phyloP scores from a whole-genome alignment of 768 basidiomycete genomes.

The Pisolithus orientalis region DNA sequence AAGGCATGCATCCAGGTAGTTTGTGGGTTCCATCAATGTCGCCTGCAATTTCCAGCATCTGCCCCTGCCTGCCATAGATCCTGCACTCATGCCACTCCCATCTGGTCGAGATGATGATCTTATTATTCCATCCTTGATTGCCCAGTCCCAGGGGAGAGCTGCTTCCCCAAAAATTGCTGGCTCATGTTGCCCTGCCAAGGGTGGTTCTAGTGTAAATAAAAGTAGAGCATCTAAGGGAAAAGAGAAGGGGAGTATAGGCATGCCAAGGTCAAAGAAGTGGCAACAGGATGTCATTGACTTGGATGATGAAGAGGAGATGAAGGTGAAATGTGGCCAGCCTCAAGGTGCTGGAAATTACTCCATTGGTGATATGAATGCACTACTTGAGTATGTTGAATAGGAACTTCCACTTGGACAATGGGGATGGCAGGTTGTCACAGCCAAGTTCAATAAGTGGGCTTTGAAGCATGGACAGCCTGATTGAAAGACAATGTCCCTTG shows the following conservation, averaged over 20 bases:
- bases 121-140: not conserved
- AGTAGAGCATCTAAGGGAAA: not conserved
- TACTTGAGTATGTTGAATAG: not conserved
- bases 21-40: not conserved
- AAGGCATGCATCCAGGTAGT: not conserved
- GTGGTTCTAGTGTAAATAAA: not conserved
- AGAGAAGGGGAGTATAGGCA: not conserved
- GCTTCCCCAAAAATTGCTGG: not conserved
- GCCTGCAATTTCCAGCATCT: not conserved
- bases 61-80: not conserved
- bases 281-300: not conserved
- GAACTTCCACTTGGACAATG: not conserved
- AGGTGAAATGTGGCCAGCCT: not conserved
- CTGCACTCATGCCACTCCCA: not conserved
- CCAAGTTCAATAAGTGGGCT: constrained; percentile 1
- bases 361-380: not conserved
- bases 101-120: not conserved
- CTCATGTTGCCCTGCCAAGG: not conserved
- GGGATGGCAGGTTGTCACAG: not conserved
- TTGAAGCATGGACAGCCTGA: not conserved
- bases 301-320: not conserved
- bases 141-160: not conserved
- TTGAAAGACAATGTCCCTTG: constrained; percentile 1
- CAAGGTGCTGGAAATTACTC: constrained; percentile 1
- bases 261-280: not conserved